Evolutionary conservation across 345 rosid species (phyloP).

Genomic region (Linum tenue): DNA sequence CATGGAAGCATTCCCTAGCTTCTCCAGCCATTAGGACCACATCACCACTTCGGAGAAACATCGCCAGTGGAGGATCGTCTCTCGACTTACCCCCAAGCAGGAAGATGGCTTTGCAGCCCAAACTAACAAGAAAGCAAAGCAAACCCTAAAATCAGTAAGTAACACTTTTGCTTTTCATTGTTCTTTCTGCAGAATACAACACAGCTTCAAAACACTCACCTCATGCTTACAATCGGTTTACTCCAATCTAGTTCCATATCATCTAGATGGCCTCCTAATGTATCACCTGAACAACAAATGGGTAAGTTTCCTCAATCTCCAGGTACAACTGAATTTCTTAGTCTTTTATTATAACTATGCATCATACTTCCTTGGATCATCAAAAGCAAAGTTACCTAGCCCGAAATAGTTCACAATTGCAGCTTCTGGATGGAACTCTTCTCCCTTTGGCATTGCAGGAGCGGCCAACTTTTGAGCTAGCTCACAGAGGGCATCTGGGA

Average conservation of each 20-base stretch:
- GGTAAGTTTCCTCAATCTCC: not conserved
- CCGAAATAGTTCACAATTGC: constrained; percentile 90
- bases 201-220: constrained; percentile 28
- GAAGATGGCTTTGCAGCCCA: constrained; percentile 93
- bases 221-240: constrained; percentile 91
- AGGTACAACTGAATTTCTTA: not conserved
- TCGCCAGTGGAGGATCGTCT: constrained; percentile 66
- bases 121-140: constrained; percentile 29
- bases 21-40: constrained; percentile 88
- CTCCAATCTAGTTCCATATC: constrained; percentile 98
- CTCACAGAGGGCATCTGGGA: constrained; percentile 67
- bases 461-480: constrained; percentile 65
- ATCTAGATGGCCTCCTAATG: constrained; percentile 93
- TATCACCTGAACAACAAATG: constrained; percentile 47
- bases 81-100: constrained; percentile 82
- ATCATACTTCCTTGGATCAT: not conserved
- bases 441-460: constrained; percentile 67
- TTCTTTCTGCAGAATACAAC: not conserved
- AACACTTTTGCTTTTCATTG: constrained; percentile 2
- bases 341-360: not conserved
- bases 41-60: constrained; percentile 96
- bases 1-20: constrained; percentile 92
- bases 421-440: constrained; percentile 80
- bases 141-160: not conserved
- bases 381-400: constrained; percentile 31